Conservation (phyloP, 2,329 filamentous ascomycete species). For the Trichophyton benhamiae region DNA sequence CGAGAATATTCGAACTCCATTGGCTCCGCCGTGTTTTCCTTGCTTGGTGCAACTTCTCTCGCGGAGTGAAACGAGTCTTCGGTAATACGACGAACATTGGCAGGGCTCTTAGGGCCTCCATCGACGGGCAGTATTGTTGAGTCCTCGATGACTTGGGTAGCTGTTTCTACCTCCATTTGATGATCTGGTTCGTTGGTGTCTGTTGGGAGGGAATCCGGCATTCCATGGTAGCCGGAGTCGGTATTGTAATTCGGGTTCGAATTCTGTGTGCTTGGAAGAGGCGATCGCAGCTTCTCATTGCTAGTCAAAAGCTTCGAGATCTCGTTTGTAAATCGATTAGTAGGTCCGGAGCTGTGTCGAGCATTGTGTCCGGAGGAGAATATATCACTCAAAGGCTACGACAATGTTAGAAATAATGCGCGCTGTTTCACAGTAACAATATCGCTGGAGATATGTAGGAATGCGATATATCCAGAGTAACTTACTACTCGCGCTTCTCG, state of each 20-base stretch:
- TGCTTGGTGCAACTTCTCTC: slow-evolving; percentile 26
- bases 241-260: slow-evolving; percentile 32
- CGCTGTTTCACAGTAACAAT: neutral
- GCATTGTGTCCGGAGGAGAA: slow-evolving; percentile 33
- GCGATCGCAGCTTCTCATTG: slow-evolving; percentile 12
- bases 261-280: slow-evolving; percentile 14
- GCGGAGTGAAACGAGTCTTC: slow-evolving; percentile 39
- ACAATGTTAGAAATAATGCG: slow-evolving; percentile 7
- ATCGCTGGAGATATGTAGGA: neutral
- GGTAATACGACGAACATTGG: slow-evolving; percentile 27
- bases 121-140: slow-evolving; percentile 14
- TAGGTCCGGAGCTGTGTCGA: slow-evolving; percentile 24
- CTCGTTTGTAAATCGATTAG: slow-evolving; percentile 25
- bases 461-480: slow-evolving; percentile 5
- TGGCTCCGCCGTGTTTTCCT: slow-evolving; percentile 27
- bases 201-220: slow-evolving; percentile 20
- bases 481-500: slow-evolving; percentile 31
- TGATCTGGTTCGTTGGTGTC: slow-evolving; percentile 5
- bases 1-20: slow-evolving; percentile 17
- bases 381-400: slow-evolving; percentile 37
- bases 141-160: slow-evolving; percentile 25
- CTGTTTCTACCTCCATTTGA: slow-evolving; percentile 15
- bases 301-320: slow-evolving; percentile 22
- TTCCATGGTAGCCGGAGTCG: slow-evolving; percentile 39
- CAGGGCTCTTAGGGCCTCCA: slow-evolving; percentile 17